Percentiles rank a stretch among this genome's conserved stretches.
These are phyloP conservation scores for Gracilariopsis chorda DNA, from an alignment of 23 red algal genomes.

Conservation along the genomic window DNA sequence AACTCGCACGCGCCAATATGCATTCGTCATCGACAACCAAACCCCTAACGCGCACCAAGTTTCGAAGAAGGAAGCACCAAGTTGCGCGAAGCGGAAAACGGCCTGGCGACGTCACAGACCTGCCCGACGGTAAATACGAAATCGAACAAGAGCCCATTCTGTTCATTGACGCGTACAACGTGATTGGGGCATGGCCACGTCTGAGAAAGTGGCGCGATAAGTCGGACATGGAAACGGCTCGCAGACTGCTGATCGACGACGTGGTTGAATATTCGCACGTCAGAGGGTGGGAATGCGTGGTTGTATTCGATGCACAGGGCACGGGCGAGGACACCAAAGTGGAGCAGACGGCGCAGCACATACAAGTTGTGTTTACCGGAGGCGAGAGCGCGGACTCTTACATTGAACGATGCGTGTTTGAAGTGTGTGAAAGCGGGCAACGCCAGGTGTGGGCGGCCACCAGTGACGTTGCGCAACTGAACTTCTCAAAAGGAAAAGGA, in stretches of 20 bases:
- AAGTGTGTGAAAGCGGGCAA: constrained; percentile 9
- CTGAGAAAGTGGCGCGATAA: constrained; percentile 59
- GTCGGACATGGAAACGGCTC: constrained; percentile 48
- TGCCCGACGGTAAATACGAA: constrained; percentile 46
- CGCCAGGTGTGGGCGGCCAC: constrained; percentile 80
- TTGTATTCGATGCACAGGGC: constrained; percentile 70
- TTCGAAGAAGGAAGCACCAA: constrained; percentile 32
- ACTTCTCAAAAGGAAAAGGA: constrained; percentile 40
- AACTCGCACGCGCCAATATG: not conserved
- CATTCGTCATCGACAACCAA: not conserved
- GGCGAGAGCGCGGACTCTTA: constrained; percentile 60
- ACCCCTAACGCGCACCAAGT: constrained; percentile 25
- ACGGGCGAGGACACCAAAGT: not conserved
- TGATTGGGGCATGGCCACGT: constrained; percentile 64
- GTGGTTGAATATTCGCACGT: constrained; percentile 49
- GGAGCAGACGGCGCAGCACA: not conserved
- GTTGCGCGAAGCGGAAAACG: constrained; percentile 3
- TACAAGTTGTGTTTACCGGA: constrained; percentile 67
- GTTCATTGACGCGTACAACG: constrained; percentile 83
- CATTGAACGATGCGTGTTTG: constrained; percentile 53
- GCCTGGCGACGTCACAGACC: not conserved
- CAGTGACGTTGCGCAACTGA: constrained; percentile 39
- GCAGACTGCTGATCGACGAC: constrained; percentile 41
- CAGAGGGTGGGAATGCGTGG: constrained; percentile 68
- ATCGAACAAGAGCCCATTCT: constrained; percentile 22